Evolutionary conservation across 805 yeast genomes (phyloP).

Genomic region (Wickerhamiella allomyrinae): DNA sequence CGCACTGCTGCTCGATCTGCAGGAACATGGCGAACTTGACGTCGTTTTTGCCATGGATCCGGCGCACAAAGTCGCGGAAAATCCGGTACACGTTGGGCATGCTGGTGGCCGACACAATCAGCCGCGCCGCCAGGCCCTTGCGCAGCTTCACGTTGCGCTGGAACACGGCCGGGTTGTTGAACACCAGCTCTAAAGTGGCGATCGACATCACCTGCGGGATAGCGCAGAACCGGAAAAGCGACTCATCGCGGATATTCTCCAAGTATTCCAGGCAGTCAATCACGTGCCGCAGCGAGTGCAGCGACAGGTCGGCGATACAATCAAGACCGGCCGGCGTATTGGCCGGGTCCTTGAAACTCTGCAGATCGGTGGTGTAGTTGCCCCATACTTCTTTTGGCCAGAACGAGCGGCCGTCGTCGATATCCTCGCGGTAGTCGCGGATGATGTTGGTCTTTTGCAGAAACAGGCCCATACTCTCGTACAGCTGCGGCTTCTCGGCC

Average conservation of each 20-base stretch:
- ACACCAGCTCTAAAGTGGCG: slow-evolving; percentile 78
- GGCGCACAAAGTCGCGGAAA: slow-evolving; percentile 58
- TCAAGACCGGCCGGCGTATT: slow-evolving; percentile 41
- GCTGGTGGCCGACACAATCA: slow-evolving; percentile 61
- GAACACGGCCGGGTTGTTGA: slow-evolving; percentile 64
- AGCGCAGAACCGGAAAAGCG: slow-evolving; percentile 82
- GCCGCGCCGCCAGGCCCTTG: slow-evolving; percentile 69
- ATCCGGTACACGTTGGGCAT: slow-evolving; percentile 62
- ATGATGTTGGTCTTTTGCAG: slow-evolving; percentile 93
- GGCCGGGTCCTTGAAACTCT: slow-evolving; percentile 42
- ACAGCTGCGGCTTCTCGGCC: slow-evolving; percentile 39
- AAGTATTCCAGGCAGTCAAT: slow-evolving; percentile 64
- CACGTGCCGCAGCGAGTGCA: slow-evolving; percentile 65
- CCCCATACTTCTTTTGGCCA: slow-evolving; percentile 95
- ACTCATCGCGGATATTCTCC: slow-evolving; percentile 61
- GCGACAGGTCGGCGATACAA: slow-evolving; percentile 70
- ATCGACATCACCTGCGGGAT: slow-evolving; percentile 99
- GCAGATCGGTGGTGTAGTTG: slow-evolving; percentile 49
- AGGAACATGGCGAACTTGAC: slow-evolving; percentile 80
- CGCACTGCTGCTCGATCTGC: slow-evolving; percentile 70
- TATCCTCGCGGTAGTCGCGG: slow-evolving; percentile 86
- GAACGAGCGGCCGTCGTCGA: slow-evolving; percentile 81
- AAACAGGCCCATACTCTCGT: slow-evolving; percentile 86
- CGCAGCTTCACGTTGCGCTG: slow-evolving; percentile 69
- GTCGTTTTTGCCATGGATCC: slow-evolving; percentile 63